Evolutionary conservation across 2,329 filamentous ascomycete genomes (phyloP), one percentile per base, ranked within the genome.

Genomic region (Botryotinia calthae): DNA sequence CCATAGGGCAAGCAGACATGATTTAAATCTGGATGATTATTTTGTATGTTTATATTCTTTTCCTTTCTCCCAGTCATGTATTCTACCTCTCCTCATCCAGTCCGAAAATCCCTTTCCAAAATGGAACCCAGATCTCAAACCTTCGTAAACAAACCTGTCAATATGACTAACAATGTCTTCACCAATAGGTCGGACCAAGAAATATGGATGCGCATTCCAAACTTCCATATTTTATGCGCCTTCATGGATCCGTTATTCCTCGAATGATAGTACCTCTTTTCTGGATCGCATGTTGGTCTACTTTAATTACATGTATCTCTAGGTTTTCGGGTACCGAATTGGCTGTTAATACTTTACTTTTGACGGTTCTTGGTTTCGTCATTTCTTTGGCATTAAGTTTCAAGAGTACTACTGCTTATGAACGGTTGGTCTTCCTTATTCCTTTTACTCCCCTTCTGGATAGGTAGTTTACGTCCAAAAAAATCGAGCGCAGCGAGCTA

Each of bases 311-410:
- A 84, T 93, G 77, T 84, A 83, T 83, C 22, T 70, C 66, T 2
- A 31, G 2, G n/a, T 71, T 61, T 66, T 82, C 86, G 20, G 80
- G 58, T 42, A 58, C 42, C 16, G 42, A 63, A 59, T 72, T 90
- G 28, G 86, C 86, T 63, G 89, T 94, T 75, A 86, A 87, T 79
- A 89, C 86, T n/a, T 86, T 93, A 46, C 84, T 94, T 31, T 85
- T 95, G 70, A 94, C 92, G 1, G 89, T 95, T 70, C 87, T 92
- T 62, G 92, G 92, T 90, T 94, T 95, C 83, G 90, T 95, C 74
- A 91, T 95, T 81, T 90, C 90, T 87, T 83, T 95, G 73, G 87
- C 90, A n/a, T 86, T 95, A 48, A 93, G 91, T 1, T 94, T 95
- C 83, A 89, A 92, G 73, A 92, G 87, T 75, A 90, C 91, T 2